Evolutionary conservation across 352 stramenopile genomes (phyloP), one percentile per base, ranked within the genome.

Genomic region (Ophiocytium majus): DNA sequence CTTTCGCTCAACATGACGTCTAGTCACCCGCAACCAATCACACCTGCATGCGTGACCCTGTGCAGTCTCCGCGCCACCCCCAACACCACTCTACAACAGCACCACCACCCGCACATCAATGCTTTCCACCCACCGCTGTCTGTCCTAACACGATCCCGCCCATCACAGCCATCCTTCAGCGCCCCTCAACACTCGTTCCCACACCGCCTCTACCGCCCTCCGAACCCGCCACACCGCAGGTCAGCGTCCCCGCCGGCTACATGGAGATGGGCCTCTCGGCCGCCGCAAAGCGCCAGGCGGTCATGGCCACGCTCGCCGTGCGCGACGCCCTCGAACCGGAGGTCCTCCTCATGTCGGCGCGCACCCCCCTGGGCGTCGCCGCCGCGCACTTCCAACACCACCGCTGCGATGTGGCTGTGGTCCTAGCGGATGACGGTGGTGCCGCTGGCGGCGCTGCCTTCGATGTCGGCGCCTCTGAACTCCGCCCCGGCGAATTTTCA

Each of bases 341-440:
- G 34, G 31, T 85, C 17, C 32, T 85, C 17, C 34, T 50, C 35
- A 50, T 85, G 0, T 50, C 81, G 66, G 37, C 81, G 9, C 43
- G 80, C 31, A 74, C 74, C 10, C 36, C 74, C 9, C 81, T 85
- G 33, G 50, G 64, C 31, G 81, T 80, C 17, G 81, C 81, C 1
- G 80, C 80, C 32, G 23, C 43, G 23, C 64, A 50, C 14, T 85
- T 85, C 31, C 81, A 75, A 14, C 64, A 74, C 1, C 79, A 66
- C 0, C 81, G 66, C 36, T 81, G 80, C 81, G 64, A 85, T 32
- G 66, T 85, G 33, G 81, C 81, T 10, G 49, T 85, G n/a, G 81
- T 85, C 28, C 35, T 81, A 31, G 66, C 36, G 33, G 33, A n/a
- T 28, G 0, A 23, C 9, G 10, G 10, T 31, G 10, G 9, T 28